A percentile compares a stretch with the other conserved stretches of the same genome.
These are phyloP conservation scores for Dictyostelium citrinum DNA, from an alignment of 78 protist species.

Conservation along the genomic window DNA sequence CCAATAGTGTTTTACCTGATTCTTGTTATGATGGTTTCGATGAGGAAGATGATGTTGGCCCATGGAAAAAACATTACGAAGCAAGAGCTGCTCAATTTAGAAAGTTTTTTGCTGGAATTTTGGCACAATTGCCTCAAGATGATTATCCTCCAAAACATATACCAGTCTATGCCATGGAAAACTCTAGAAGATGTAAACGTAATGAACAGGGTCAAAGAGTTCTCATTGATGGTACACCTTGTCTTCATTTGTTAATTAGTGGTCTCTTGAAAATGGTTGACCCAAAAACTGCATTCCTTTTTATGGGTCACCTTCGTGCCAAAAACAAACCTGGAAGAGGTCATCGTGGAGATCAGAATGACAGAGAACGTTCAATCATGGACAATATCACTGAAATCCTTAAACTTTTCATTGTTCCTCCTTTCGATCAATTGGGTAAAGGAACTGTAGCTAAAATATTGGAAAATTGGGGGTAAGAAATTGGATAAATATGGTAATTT, in stretches of 20 bases:
- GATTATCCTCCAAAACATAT: slow-evolving; percentile 70
- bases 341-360: slow-evolving; percentile 75
- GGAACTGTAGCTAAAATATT: slow-evolving; percentile 55
- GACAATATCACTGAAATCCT: slow-evolving; percentile 67
- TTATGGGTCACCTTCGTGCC: slow-evolving; percentile 76
- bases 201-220: slow-evolving; percentile 73
- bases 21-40: slow-evolving; percentile 73
- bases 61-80: slow-evolving; percentile 66
- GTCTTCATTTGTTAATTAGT: slow-evolving; percentile 50
- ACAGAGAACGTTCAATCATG: slow-evolving; percentile 49
- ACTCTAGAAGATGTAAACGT: slow-evolving; percentile 52
- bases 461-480: slow-evolving; percentile 77
- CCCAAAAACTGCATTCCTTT: slow-evolving; percentile 69
- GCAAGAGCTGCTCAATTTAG: slow-evolving; percentile 36
- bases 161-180: slow-evolving; percentile 72
- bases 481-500: slow-evolving; percentile 69
- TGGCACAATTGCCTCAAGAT: slow-evolving; percentile 54
- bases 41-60: slow-evolving; percentile 74
- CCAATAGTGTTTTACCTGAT: slow-evolving; percentile 50
- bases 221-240: slow-evolving; percentile 55
- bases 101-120: slow-evolving; percentile 30
- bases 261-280: slow-evolving; percentile 73
- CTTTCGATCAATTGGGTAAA: slow-evolving; percentile 75
- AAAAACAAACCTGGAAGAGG: slow-evolving; percentile 50
- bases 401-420: slow-evolving; percentile 67